Percentiles rank a stretch among this genome's conserved stretches.
Evolutionary conservation across 176 grass and related monocot species (phyloP).

Genomic region (Zoysia japonica): DNA sequence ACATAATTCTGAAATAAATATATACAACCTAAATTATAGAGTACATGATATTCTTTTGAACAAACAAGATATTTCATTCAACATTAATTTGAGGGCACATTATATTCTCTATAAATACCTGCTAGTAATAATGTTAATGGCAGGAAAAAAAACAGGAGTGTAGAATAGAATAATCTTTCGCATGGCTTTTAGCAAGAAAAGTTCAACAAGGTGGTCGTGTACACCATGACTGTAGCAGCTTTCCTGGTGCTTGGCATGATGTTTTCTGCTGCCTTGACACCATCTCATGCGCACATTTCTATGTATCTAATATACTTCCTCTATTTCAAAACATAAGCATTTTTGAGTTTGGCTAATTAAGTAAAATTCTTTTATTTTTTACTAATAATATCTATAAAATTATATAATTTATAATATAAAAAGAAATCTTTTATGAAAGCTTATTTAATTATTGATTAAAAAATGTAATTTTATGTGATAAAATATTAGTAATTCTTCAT

Average conservation of each 20-base stretch:
- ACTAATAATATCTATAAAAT: too few relatives aligned
- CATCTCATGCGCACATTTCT: neutral
- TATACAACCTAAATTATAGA: too few relatives aligned
- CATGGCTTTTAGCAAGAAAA: neutral
- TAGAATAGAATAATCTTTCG: neutral
- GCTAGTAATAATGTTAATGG: neutral
- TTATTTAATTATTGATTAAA: too few relatives aligned
- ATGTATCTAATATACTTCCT: neutral
- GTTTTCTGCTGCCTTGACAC: neutral
- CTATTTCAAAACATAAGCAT: too few relatives aligned
- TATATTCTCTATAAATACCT: neutral
- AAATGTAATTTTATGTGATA: too few relatives aligned
- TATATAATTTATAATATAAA: too few relatives aligned
- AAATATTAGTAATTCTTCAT: too few relatives aligned
- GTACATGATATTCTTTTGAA: neutral
- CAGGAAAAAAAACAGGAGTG: neutral
- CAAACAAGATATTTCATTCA: neutral
- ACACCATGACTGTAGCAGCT: neutral
- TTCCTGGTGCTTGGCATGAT: neutral
- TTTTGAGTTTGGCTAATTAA: too few relatives aligned
- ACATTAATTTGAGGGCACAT: neutral
- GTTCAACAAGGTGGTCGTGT: neutral
- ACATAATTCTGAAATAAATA: too few relatives aligned
- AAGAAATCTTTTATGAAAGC: too few relatives aligned
- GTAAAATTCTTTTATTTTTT: too few relatives aligned